phyloP scores from a whole-genome alignment of 177 flowering plant genomes.

The Vitis hybrid region DNA sequence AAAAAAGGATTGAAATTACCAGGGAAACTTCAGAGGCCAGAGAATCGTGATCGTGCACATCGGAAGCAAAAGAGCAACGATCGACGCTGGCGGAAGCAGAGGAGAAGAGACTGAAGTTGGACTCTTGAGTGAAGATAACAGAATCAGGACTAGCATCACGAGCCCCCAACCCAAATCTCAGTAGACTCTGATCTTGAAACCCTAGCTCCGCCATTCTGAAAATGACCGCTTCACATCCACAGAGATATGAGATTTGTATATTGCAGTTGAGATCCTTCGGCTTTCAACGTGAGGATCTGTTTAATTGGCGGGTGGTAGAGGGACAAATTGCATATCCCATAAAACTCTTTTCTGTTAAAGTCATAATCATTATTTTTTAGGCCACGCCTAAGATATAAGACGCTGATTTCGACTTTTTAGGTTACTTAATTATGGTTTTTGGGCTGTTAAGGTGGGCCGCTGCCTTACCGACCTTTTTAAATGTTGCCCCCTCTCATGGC shows the following conservation, averaged over 20 bases:
- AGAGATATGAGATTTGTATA: neutral
- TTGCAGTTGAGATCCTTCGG: neutral
- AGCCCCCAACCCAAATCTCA: slow-evolving; percentile 27
- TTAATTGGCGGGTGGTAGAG: too few relatives aligned
- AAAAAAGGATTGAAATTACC: slow-evolving; percentile 29
- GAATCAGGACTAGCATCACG: slow-evolving; percentile 84
- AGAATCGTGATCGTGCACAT: slow-evolving; percentile 62
- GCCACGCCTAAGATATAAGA: too few relatives aligned
- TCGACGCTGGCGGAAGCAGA: slow-evolving; percentile 75
- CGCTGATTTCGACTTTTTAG: too few relatives aligned
- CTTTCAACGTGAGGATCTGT: too few relatives aligned
- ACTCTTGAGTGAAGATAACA: slow-evolving; percentile 58
- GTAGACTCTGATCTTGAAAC: slow-evolving; percentile 29
- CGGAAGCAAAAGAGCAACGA: slow-evolving; percentile 82
- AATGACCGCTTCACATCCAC: slow-evolving; percentile 23
- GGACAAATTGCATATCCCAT: too few relatives aligned
- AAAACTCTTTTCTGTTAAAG: too few relatives aligned
- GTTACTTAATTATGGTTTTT: too few relatives aligned
- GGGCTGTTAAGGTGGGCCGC: too few relatives aligned
- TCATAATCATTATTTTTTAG: too few relatives aligned
- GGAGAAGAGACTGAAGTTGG: slow-evolving; percentile 67
- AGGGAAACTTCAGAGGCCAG: slow-evolving; percentile 54
- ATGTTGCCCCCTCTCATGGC: too few relatives aligned
- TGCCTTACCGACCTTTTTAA: too few relatives aligned
- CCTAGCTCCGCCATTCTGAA: slow-evolving; percentile 50